Percentiles rank a stretch among this genome's conserved stretches.
Conservation (phyloP, 2,329 filamentous ascomycete species). For the Monosporascus sp. region DNA sequence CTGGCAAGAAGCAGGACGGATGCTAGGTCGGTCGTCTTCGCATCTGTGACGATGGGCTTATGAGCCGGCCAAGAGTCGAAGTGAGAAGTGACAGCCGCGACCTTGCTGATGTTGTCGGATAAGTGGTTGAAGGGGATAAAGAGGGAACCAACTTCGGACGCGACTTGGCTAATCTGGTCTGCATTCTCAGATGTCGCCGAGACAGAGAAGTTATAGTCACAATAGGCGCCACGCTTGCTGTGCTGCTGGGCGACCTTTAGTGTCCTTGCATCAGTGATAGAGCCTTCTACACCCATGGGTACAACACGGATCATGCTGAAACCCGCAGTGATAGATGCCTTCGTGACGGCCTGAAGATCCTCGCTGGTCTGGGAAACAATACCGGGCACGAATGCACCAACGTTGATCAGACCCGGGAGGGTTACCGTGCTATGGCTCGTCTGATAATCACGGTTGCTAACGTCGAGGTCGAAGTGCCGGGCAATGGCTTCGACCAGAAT, state of each 20-base stretch:
- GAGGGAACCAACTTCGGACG: slow-evolving; percentile 69
- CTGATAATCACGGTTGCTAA: slow-evolving; percentile 83
- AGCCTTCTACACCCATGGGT: slow-evolving; percentile 67
- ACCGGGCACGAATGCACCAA: slow-evolving; percentile 74
- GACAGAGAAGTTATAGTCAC: slow-evolving; percentile 77
- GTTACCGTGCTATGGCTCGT: slow-evolving; percentile 76
- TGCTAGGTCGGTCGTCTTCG: slow-evolving; percentile 74
- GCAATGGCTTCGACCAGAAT: slow-evolving; percentile 92
- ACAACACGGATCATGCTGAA: slow-evolving; percentile 79
- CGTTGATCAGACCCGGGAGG: slow-evolving; percentile 70
- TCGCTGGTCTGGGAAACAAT: slow-evolving; percentile 58
- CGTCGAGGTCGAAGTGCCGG: slow-evolving; percentile 78
- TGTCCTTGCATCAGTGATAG: slow-evolving; percentile 67
- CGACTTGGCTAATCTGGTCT: slow-evolving; percentile 67
- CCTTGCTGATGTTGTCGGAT: slow-evolving; percentile 78
- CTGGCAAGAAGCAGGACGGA: slow-evolving; percentile 73
- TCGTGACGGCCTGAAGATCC: slow-evolving; percentile 66
- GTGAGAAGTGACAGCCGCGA: slow-evolving; percentile 71
- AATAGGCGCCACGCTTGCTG: slow-evolving; percentile 61
- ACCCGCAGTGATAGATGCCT: slow-evolving; percentile 67
- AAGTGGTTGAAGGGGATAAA: slow-evolving; percentile 81
- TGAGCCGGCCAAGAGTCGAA: slow-evolving; percentile 72
- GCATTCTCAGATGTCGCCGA: slow-evolving; percentile 68
- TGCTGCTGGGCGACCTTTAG: slow-evolving; percentile 68
- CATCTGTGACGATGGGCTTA: slow-evolving; percentile 78